Evolutionary conservation across 2,329 filamentous ascomycete genomes (phyloP).

Genomic region (Neurospora sp.): DNA sequence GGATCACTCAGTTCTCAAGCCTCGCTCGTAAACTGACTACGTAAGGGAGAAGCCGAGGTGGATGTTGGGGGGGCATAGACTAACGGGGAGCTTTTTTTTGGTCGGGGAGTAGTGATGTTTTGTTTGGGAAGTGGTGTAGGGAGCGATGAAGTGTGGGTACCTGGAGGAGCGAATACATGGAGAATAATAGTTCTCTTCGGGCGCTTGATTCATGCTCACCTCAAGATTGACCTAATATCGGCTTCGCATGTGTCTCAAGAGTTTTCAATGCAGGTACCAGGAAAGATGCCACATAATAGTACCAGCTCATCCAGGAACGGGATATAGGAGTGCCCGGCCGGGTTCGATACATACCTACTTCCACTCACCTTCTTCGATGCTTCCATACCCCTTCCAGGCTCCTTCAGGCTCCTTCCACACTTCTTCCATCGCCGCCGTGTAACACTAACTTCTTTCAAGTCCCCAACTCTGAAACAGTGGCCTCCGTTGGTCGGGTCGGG

Average conservation of each 20-base stretch:
- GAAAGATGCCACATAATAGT: too few relatives aligned
- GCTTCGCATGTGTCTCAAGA: background rate
- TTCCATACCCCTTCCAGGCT: background rate
- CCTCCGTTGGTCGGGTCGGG: background rate
- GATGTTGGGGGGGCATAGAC: background rate
- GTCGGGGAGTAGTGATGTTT: background rate
- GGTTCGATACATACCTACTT: background rate
- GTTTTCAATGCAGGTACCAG: background rate
- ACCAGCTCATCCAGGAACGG: background rate
- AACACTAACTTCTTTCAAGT: background rate
- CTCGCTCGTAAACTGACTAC: background rate
- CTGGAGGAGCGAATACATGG: too few relatives aligned
- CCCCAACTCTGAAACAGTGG: background rate
- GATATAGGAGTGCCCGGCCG: background rate
- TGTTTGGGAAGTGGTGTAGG: background rate
- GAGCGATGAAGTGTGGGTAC: too few relatives aligned
- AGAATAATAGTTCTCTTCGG: too few relatives aligned
- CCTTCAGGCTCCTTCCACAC: too few relatives aligned
- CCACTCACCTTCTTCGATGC: background rate
- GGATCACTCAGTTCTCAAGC: background rate
- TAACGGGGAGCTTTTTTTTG: background rate
- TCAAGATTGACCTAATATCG: background rate
- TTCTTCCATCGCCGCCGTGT: background rate
- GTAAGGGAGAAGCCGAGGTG: background rate
- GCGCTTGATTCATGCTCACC: background rate